Evolutionary conservation across 768 basidiomycete genomes (phyloP), one percentile per base, ranked within the genome.

Genomic region (Termitomyces bulborhizus): DNA sequence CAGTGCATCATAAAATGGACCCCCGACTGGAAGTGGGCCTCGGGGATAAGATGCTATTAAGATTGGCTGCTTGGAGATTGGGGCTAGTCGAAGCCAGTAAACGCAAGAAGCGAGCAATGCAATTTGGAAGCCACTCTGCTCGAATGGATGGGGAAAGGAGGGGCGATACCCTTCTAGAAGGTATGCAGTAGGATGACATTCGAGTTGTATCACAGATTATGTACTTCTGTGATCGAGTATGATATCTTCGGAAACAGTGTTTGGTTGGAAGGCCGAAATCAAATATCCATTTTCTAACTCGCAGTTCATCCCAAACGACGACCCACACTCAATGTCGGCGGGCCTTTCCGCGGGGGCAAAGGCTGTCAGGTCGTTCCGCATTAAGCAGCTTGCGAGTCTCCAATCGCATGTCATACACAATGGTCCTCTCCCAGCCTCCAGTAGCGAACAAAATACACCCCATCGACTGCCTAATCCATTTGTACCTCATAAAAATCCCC

Each of bases 91-190:
- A 85, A 59, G 90, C 92, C 5, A 88, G 88, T 58, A 56, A 62
- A 51, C 75, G 91, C 59, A 93, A 88, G 68, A 99, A 99, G 72
- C 69, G 90, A 56, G 97, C 97, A 13, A 97, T 98, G 90, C 97
- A 98, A 64, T 99, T 99, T 72, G 96, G 96, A 16, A 90, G 82
- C 63, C 84, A 85, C 69, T 89, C 90, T 31, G 91, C 91, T 16
- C 74, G 90, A 56, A 92, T 93, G 90, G 84, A 86, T 16, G 85
- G 82, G 3, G 80, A 82, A 46, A 71, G 69, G 55, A 77, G 78
- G 37, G 88, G 87, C 1, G 81, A 84, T 65, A 64, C 63, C 21
- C 56, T 65, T 7, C 59, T 78, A 61, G 66, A 73, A 49, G 65
- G 61, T 45, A 3, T 24, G 15, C n/a, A 46, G 6, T 6, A n/a